Conservation (phyloP, 345 rosid species). For the Ceriops zippeliana region DNA sequence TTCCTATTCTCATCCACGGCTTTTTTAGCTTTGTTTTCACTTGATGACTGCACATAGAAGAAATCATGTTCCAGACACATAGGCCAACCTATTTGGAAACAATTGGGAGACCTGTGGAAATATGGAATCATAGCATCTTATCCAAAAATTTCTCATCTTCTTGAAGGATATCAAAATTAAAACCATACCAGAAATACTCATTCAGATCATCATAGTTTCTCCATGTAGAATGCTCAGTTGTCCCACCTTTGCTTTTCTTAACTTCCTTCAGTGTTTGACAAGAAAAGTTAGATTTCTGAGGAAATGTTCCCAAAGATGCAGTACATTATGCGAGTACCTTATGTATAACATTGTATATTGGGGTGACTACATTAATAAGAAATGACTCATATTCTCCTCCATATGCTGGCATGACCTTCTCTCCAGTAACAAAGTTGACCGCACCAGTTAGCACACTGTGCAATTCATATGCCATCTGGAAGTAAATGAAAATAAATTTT, state of each 20-base stretch:
- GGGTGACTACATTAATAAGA: conserved; percentile 71
- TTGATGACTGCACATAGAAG: conserved; percentile 39
- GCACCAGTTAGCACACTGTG: conserved; percentile 62
- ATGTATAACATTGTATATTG: conserved; percentile 62
- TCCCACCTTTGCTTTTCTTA: conserved; percentile 67
- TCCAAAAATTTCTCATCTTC: conserved; percentile 5
- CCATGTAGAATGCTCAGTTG: conserved; percentile 87
- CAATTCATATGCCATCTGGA: conserved; percentile 87
- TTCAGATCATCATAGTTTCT: conserved; percentile 97
- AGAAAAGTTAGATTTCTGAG: conserved; percentile 19
- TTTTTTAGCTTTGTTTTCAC: conserved; percentile 27
- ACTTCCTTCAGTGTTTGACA: conserved; percentile 64
- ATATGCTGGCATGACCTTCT: conserved; percentile 54
- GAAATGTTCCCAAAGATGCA: conserved; percentile 10
- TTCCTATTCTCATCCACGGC: conserved; percentile 28
- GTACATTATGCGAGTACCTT: conserved; percentile 42
- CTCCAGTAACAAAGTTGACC: conserved; percentile 54
- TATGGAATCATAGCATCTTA: conserved; percentile 12
- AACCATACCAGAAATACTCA: conserved; percentile 81
- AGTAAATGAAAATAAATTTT: conserved; percentile 8
- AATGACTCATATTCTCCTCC: conserved; percentile 67
- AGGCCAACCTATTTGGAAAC: conserved; percentile 94
- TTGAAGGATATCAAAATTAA: conserved; percentile 10
- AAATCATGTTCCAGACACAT: conserved; percentile 68
- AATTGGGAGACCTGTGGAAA: conserved; percentile 71